phyloP scores from a whole-genome alignment of 768 basidiomycete species.

The Pleurotus giganteus region DNA sequence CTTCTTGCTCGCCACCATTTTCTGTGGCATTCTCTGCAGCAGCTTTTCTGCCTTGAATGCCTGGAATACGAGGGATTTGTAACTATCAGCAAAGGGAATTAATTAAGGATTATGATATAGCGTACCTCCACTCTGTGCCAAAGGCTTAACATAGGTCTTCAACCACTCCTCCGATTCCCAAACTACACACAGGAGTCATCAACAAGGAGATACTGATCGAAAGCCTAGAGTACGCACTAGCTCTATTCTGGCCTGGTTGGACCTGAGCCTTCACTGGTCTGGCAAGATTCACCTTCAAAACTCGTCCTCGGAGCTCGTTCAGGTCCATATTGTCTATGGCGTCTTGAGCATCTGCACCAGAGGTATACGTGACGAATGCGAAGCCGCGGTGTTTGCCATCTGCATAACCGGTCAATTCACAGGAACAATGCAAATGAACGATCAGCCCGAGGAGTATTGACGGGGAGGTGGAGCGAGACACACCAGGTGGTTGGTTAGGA shows the following conservation, averaged over 20 bases:
- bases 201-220: background rate
- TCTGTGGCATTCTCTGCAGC: conserved; percentile 30
- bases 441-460: background rate
- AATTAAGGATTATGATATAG: conserved; percentile 2
- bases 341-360: conserved; percentile 83
- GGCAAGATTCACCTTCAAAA: conserved; percentile 82
- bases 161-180: conserved; percentile 98
- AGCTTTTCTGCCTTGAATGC: conserved; percentile 50
- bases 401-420: conserved; percentile 23
- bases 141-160: conserved; percentile 73
- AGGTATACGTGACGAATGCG: conserved; percentile 86
- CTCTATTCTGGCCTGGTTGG: conserved; percentile 70
- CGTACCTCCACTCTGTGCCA: conserved; percentile 72
- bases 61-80: conserved; percentile 23
- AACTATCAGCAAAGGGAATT: background rate
- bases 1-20: conserved; percentile 21
- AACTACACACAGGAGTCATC: conserved; percentile 44
- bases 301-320: conserved; percentile 79
- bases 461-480: conserved; percentile 14
- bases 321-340: conserved; percentile 99
- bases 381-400: conserved; percentile 90
- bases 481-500: conserved; percentile 60
- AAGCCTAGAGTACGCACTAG: conserved; percentile 47
- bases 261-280: conserved; percentile 73
- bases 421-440: too few species aligned